Evolutionary conservation across 2,329 filamentous ascomycete species (phyloP).

Genomic region (Thielaviopsis populi): DNA sequence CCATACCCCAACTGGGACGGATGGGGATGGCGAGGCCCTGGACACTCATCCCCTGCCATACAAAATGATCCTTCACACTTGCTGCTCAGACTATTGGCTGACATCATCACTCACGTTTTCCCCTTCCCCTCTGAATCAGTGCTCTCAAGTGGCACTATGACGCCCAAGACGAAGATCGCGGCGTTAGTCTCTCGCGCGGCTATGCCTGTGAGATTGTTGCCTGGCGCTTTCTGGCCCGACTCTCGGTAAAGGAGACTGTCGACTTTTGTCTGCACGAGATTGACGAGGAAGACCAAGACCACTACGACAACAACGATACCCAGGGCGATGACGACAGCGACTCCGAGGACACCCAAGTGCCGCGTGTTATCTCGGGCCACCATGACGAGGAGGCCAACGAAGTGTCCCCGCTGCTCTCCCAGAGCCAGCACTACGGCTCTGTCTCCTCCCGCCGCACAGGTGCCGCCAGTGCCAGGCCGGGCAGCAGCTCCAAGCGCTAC

Average conservation of each 20-base stretch:
- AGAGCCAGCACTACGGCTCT: constrained; percentile 21
- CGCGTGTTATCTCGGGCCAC: constrained; percentile 13
- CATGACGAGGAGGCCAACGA: constrained; percentile 34
- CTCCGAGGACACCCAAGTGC: constrained; percentile 5
- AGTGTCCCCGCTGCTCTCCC: constrained; percentile 31
- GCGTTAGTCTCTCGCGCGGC: constrained; percentile 52
- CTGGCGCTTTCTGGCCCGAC: constrained; percentile 57
- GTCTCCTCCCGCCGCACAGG: constrained; percentile 18
- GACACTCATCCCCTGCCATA: constrained; percentile 3
- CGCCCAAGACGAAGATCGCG: constrained; percentile 45
- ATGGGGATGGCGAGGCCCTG: background rate
- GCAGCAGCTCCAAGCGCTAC: constrained; percentile 31
- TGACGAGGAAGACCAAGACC: constrained; percentile 26
- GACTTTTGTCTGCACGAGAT: constrained; percentile 63
- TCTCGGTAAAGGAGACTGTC: constrained; percentile 59
- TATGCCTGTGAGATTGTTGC: constrained; percentile 68
- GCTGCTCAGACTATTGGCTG: background rate
- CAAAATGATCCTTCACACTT: constrained; percentile 10
- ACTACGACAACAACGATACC: background rate
- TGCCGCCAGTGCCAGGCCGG: constrained; percentile 21
- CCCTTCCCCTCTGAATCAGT: constrained; percentile 26
- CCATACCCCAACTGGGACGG: background rate
- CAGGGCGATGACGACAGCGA: constrained; percentile 18
- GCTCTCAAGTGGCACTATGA: constrained; percentile 63
- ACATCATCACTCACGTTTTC: background rate